phyloP scores from a whole-genome alignment of 257 asterid species.

The Perilla frutescens region DNA sequence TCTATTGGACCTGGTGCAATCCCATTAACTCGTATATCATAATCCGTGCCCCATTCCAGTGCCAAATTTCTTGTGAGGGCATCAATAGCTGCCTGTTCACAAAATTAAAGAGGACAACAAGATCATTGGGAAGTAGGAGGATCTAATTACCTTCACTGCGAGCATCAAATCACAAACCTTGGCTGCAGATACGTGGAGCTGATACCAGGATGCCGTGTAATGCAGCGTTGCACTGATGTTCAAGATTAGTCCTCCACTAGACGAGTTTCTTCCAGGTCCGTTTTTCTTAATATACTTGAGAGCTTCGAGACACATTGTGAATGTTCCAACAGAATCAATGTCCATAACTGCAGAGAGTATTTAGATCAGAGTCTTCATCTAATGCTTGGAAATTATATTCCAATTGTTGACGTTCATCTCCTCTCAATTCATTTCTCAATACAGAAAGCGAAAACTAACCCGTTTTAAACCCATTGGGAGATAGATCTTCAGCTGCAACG shows the following conservation, averaged over 20 bases:
- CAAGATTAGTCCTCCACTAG: slow-evolving; percentile 76
- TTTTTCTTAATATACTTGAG: slow-evolving; percentile 72
- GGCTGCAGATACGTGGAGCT: slow-evolving; percentile 91
- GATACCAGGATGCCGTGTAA: slow-evolving; percentile 93
- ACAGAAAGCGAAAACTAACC: slow-evolving; percentile 45
- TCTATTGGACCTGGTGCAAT: slow-evolving; percentile 93
- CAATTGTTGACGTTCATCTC: neutral
- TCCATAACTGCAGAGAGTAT: slow-evolving; percentile 65
- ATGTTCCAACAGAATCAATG: slow-evolving; percentile 94
- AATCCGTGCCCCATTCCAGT: slow-evolving; percentile 91
- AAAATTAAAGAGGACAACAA: neutral
- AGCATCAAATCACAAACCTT: slow-evolving; percentile 59
- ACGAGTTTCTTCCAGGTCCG: slow-evolving; percentile 59
- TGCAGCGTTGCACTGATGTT: slow-evolving; percentile 93
- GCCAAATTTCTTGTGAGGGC: slow-evolving; percentile 82
- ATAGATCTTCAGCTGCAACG: slow-evolving; percentile 81
- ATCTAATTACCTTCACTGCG: neutral
- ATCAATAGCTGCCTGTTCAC: slow-evolving; percentile 82
- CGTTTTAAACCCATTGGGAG: slow-evolving; percentile 90
- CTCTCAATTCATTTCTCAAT: neutral
- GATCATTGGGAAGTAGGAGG: slow-evolving; percentile 11
- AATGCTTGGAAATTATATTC: neutral
- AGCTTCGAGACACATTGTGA: slow-evolving; percentile 90
- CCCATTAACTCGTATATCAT: slow-evolving; percentile 83
- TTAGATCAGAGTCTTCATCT: slow-evolving; percentile 4